phyloP scores from a whole-genome alignment of 192 early-diverging fungal species.

The Oehlia diaphana region DNA sequence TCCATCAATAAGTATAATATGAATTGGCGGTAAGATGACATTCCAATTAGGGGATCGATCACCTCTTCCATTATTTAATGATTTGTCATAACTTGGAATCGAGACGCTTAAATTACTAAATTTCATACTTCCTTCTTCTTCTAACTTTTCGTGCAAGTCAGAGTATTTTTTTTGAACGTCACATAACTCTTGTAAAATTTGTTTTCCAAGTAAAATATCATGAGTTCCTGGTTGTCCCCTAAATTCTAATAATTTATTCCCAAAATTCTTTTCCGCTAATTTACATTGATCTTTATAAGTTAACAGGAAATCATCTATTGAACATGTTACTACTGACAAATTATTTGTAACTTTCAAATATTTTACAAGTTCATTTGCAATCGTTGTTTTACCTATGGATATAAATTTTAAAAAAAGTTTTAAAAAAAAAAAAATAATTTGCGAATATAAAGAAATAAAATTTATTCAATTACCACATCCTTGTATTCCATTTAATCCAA shows the following conservation, averaged over 20 bases:
- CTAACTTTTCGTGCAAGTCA: not conserved
- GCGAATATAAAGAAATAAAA: constrained; percentile 14
- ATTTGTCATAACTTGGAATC: constrained; percentile 85
- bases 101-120: not conserved
- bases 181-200: constrained; percentile 50
- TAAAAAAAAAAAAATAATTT: not conserved
- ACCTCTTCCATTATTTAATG: constrained; percentile 70
- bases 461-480: constrained; percentile 58
- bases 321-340: constrained; percentile 61
- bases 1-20: constrained; percentile 90
- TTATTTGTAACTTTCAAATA: constrained; percentile 57
- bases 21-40: constrained; percentile 50
- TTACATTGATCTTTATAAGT: constrained; percentile 63
- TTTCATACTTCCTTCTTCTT: not conserved
- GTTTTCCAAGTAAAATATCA: constrained; percentile 66
- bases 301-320: constrained; percentile 87
- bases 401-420: not conserved
- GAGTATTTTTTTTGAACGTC: constrained; percentile 28
- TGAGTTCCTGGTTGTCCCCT: constrained; percentile 93
- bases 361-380: constrained; percentile 12
- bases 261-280: constrained; percentile 40
- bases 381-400: not conserved
- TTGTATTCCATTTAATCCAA: constrained; percentile 82
- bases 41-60: constrained; percentile 70
- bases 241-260: constrained; percentile 74